These are phyloP conservation scores for Phytophthora quininea DNA, from an alignment of 352 stramenopile species.

Conservation along the genomic window DNA sequence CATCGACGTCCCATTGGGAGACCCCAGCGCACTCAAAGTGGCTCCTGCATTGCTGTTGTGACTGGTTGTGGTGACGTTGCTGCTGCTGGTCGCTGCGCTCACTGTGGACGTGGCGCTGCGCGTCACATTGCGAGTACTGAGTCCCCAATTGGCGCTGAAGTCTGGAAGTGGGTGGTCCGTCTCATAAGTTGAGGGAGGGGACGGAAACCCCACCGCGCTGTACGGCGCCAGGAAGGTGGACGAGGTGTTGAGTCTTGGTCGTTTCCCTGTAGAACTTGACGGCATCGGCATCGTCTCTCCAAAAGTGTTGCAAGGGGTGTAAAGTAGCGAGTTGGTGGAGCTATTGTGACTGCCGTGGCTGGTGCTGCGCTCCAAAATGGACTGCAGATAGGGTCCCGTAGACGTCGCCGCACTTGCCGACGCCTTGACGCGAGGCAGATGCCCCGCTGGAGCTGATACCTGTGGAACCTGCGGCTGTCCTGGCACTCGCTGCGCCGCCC, in stretches of 20 bases:
- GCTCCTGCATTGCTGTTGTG: constrained; percentile 15
- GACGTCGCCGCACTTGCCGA: constrained; percentile 4
- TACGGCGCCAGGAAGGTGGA: constrained; percentile 29
- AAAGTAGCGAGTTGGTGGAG: constrained; percentile 29
- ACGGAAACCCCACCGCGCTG: constrained; percentile 26
- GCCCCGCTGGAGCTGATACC: constrained; percentile 3
- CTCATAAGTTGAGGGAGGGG: constrained; percentile 36
- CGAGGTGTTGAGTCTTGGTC: constrained; percentile 20
- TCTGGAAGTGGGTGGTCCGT: constrained; percentile 53
- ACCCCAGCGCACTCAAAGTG: constrained; percentile 40
- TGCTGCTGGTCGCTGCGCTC: constrained; percentile 11
- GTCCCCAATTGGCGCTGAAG: constrained; percentile 51
- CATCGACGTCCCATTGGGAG: constrained; percentile 48
- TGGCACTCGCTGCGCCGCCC: constrained; percentile 30
- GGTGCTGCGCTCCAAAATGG: constrained; percentile 36
- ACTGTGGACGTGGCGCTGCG: constrained; percentile 10
- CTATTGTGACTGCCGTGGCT: constrained; percentile 26
- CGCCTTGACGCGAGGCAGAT: constrained; percentile 30
- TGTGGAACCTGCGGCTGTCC: constrained; percentile 20
- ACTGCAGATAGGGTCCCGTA: constrained; percentile 30
- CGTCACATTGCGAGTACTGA: constrained; percentile 17
- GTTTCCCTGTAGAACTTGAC: constrained; percentile 17
- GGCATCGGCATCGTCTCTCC: constrained; percentile 6
- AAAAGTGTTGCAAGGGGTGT: constrained; percentile 16
- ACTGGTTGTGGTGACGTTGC: constrained; percentile 1